Evolutionary conservation across 2,329 filamentous ascomycete genomes (phyloP).

Genomic region (Fonsecaea nubica): DNA sequence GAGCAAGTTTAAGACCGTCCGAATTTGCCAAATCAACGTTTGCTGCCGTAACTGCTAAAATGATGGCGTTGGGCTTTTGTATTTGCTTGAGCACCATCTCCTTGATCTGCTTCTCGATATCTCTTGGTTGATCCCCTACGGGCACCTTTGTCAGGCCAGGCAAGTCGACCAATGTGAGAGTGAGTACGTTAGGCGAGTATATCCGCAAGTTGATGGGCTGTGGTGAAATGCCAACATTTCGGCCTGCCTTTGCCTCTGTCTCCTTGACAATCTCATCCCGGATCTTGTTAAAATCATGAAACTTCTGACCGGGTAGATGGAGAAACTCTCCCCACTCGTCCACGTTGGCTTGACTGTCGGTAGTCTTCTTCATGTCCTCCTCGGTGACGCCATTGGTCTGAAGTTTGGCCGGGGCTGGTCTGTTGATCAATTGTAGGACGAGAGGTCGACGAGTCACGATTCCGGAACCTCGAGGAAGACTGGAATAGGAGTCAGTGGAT

Average conservation of each 20-base stretch:
- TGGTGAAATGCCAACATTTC: slow-evolving; percentile 94
- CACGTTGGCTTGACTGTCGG: slow-evolving; percentile 85
- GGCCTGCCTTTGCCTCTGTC: slow-evolving; percentile 94
- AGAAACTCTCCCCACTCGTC: slow-evolving; percentile 99
- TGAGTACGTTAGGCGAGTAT: slow-evolving; percentile 97
- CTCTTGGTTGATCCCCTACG: slow-evolving; percentile 92
- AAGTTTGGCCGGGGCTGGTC: slow-evolving; percentile 65
- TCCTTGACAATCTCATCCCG: slow-evolving; percentile 96
- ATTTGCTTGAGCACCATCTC: slow-evolving; percentile 99
- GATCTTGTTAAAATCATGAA: slow-evolving; percentile 97
- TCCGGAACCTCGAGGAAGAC: slow-evolving; percentile 93
- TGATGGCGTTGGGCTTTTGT: slow-evolving; percentile 96
- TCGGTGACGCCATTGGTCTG: slow-evolving; percentile 74
- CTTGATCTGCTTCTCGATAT: slow-evolving; percentile 94
- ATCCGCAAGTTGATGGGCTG: slow-evolving; percentile 97
- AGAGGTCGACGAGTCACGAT: slow-evolving; percentile 96
- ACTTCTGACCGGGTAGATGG: slow-evolving; percentile 96
- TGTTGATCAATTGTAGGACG: slow-evolving; percentile 97
- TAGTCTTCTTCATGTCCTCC: slow-evolving; percentile 68
- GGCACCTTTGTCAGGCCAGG: slow-evolving; percentile 96
- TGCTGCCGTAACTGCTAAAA: slow-evolving; percentile 92
- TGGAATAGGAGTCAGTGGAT: slow-evolving; percentile 52
- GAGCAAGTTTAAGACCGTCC: slow-evolving; percentile 91
- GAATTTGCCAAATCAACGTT: slow-evolving; percentile 99
- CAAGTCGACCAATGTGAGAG: slow-evolving; percentile 93